Evolutionary conservation across 176 grass and related monocot genomes (phyloP).

Genomic region (Oryza glaberrima): DNA sequence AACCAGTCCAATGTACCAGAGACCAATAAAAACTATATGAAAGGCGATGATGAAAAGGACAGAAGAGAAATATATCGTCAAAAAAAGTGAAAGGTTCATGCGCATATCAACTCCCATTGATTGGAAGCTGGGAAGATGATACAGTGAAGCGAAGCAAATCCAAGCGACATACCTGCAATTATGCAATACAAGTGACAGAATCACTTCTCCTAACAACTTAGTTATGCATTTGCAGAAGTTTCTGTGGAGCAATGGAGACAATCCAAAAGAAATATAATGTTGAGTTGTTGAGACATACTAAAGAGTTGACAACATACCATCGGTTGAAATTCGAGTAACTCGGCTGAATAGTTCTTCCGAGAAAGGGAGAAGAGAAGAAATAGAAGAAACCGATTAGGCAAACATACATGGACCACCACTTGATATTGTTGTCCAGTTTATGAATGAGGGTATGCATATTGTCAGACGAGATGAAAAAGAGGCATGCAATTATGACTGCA

Average conservation of each 20-base stretch:
- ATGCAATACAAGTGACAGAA: slow-evolving; percentile 25
- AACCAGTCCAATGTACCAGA: slow-evolving; percentile 92
- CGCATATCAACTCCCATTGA: slow-evolving; percentile 99
- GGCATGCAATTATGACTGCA: slow-evolving; percentile 75
- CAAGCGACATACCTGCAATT: slow-evolving; percentile 89
- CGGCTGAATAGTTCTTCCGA: slow-evolving; percentile 90
- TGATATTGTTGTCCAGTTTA: slow-evolving; percentile 86
- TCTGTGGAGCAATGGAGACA: slow-evolving; percentile 11
- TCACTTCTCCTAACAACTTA: slow-evolving; percentile 21
- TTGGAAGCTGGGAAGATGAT: slow-evolving; percentile 94
- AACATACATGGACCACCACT: slow-evolving; percentile 99
- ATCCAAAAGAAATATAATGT: neutral
- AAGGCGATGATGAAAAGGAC: slow-evolving; percentile 84
- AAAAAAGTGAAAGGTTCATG: slow-evolving; percentile 95
- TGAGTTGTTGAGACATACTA: neutral
- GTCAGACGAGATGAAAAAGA: slow-evolving; percentile 89
- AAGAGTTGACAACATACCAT: slow-evolving; percentile 56
- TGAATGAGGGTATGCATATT: slow-evolving; percentile 94
- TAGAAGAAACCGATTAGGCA: slow-evolving; percentile 98
- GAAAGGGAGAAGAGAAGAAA: slow-evolving; percentile 94
- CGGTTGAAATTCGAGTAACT: slow-evolving; percentile 95
- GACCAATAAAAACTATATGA: slow-evolving; percentile 90
- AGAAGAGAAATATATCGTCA: slow-evolving; percentile 93
- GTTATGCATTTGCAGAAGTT: slow-evolving; percentile 21
- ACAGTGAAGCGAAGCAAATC: slow-evolving; percentile 90